Conservation (phyloP, 805 yeast species). For the Yamadazyma scolyti region DNA sequence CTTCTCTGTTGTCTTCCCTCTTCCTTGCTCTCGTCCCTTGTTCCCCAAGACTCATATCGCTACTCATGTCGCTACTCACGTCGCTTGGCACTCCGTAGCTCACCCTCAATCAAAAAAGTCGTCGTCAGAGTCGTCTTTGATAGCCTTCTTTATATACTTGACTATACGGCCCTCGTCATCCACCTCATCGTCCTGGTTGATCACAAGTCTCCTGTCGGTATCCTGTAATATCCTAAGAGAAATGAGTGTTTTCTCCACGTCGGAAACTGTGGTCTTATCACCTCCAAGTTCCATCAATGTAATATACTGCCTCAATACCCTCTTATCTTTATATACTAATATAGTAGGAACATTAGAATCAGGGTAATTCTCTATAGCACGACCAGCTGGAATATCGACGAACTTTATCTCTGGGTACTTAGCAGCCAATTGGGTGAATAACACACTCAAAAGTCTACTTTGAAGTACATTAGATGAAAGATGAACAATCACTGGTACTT, state of each 20-base stretch:
- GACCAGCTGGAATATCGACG: slow-evolving; percentile 84
- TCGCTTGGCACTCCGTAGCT: too few species aligned
- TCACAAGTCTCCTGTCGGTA: slow-evolving; percentile 62
- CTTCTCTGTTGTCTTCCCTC: too few species aligned
- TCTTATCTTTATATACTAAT: slow-evolving; percentile 72
- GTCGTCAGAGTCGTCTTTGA: slow-evolving; percentile 36
- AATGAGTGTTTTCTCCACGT: slow-evolving; percentile 71
- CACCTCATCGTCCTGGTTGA: slow-evolving; percentile 53
- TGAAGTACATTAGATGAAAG: slow-evolving; percentile 68
- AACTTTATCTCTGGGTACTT: slow-evolving; percentile 82
- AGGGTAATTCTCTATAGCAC: slow-evolving; percentile 93
- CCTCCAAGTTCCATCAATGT: slow-evolving; percentile 86
- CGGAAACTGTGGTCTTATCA: slow-evolving; percentile 62
- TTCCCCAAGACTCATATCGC: too few species aligned
- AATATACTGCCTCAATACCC: slow-evolving; percentile 75
- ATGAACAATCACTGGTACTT: slow-evolving; percentile 71
- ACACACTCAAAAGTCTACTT: slow-evolving; percentile 62
- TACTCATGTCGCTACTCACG: too few species aligned
- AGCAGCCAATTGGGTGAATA: slow-evolving; percentile 56
- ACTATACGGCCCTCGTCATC: slow-evolving; percentile 53
- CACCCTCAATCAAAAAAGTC: slow-evolving; percentile 29
- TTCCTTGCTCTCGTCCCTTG: too few species aligned
- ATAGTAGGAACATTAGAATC: slow-evolving; percentile 88
- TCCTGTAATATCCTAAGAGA: slow-evolving; percentile 61
- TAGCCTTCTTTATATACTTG: slow-evolving; percentile 55